phyloP scores from a whole-genome alignment of 306 rosid species.

The Cicer cuneatum region DNA sequence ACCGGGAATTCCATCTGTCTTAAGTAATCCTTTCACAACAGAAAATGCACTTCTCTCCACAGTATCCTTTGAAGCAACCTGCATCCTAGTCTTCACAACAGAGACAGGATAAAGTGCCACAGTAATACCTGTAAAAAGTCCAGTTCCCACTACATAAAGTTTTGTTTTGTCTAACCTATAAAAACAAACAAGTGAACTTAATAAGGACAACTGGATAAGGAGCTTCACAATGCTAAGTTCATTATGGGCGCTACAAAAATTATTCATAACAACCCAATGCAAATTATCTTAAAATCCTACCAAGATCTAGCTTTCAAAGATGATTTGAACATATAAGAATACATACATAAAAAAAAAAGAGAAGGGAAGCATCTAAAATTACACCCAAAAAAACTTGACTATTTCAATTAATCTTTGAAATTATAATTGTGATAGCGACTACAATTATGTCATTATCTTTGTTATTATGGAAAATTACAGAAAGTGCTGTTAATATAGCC shows the following conservation, averaged over 20 bases:
- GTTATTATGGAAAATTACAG: no score
- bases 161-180: slow-evolving; percentile 89
- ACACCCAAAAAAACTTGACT: no score
- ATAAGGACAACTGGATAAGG: slow-evolving; percentile 12
- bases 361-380: no score
- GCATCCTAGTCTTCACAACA: slow-evolving; percentile 88
- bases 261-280: background rate
- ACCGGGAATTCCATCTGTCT: slow-evolving; percentile 85
- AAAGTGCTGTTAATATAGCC: no score
- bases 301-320: background rate
- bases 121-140: slow-evolving; percentile 86
- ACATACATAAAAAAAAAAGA: background rate
- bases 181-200: slow-evolving; percentile 28
- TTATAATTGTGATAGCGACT: no score
- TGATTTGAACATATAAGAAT: background rate
- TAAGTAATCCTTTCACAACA: slow-evolving; percentile 72
- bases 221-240: slow-evolving; percentile 28
- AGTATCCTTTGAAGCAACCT: slow-evolving; percentile 80
- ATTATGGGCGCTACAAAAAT: background rate
- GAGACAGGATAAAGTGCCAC: slow-evolving; percentile 86
- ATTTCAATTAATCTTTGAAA: no score
- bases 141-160: slow-evolving; percentile 85
- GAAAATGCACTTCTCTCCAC: slow-evolving; percentile 74
- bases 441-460: no score
- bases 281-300: background rate